Conservation (phyloP, 805 yeast species). For the Cyberlindnera euphorbiae region DNA sequence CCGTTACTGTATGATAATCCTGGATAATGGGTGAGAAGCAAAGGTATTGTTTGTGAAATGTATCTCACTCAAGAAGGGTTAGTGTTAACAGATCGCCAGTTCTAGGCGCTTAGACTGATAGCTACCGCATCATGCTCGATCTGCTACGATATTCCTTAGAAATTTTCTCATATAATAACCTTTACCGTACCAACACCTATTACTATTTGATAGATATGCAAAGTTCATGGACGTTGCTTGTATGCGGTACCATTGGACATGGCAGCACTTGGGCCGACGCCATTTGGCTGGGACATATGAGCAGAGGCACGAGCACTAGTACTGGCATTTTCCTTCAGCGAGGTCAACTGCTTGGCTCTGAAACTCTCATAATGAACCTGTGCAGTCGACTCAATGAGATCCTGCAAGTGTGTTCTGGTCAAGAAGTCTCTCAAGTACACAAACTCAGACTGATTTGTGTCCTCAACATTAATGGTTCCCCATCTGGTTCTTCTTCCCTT, state of each 20-base stretch:
- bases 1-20: too few species aligned
- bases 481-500: conserved; percentile 91
- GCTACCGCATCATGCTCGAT: too few species aligned
- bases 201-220: neutral
- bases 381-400: conserved; percentile 89
- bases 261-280: conserved; percentile 7
- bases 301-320: conserved; percentile 32
- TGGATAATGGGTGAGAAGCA: too few species aligned
- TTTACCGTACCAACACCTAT: too few species aligned
- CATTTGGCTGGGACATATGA: conserved; percentile 26
- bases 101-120: too few species aligned
- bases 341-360: conserved; percentile 89
- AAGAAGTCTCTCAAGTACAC: conserved; percentile 89
- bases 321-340: conserved; percentile 84
- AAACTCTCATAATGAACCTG: conserved; percentile 86
- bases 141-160: too few species aligned
- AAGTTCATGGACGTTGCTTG: conserved; percentile 21
- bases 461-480: conserved; percentile 93
- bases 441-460: conserved; percentile 93
- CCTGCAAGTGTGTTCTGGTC: conserved; percentile 93
- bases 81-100: too few species aligned
- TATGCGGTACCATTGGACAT: conserved; percentile 13
- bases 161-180: too few species aligned
- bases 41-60: too few species aligned
- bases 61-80: too few species aligned